A percentile compares a stretch with the other conserved stretches of the same genome.
These are phyloP conservation scores for Mycena pura DNA, from an alignment of 768 basidiomycete genomes.

Conservation along the genomic window DNA sequence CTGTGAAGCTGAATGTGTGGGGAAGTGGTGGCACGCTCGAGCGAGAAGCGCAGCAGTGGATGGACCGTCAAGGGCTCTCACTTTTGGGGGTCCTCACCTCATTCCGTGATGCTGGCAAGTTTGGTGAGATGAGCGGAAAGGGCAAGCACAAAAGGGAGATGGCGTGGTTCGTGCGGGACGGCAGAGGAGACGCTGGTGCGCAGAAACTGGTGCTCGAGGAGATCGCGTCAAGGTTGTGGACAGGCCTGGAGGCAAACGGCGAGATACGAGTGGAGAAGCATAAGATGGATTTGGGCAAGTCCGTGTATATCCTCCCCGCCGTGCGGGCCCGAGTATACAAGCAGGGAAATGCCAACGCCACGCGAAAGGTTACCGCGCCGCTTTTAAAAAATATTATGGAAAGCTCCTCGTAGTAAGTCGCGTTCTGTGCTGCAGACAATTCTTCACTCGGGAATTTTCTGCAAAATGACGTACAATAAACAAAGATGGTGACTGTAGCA, in stretches of 20 bases:
- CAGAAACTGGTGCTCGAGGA: conserved; percentile 40
- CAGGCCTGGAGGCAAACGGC: conserved; percentile 62
- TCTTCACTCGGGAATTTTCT: no score
- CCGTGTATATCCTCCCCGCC: conserved; percentile 27
- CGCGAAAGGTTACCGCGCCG: conserved; percentile 73
- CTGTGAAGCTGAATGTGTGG: conserved; percentile 68
- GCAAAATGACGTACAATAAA: no score
- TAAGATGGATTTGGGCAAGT: conserved; percentile 47
- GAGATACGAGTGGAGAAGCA: conserved; percentile 60
- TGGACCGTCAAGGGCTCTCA: conserved; percentile 66
- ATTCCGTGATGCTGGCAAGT: conserved; percentile 55
- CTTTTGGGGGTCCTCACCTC: conserved; percentile 84
- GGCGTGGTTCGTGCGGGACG: conserved; percentile 65
- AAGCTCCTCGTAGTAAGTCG: conserved; percentile 10
- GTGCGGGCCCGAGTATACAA: conserved; percentile 61
- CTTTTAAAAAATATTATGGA: conserved; percentile 68
- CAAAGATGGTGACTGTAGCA: no score
- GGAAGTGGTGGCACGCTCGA: conserved; percentile 50
- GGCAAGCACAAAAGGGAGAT: conserved; percentile 72
- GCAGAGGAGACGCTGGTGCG: conserved; percentile 30
- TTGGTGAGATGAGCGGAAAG: conserved; percentile 42
- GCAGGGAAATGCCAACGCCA: conserved; percentile 68
- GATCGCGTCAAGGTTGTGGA: conserved; percentile 58
- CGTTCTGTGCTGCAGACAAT: no score
- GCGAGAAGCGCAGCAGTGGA: conserved; percentile 57